phyloP scores from a whole-genome alignment of 805 yeast species.

The Candida coleopterorum region DNA sequence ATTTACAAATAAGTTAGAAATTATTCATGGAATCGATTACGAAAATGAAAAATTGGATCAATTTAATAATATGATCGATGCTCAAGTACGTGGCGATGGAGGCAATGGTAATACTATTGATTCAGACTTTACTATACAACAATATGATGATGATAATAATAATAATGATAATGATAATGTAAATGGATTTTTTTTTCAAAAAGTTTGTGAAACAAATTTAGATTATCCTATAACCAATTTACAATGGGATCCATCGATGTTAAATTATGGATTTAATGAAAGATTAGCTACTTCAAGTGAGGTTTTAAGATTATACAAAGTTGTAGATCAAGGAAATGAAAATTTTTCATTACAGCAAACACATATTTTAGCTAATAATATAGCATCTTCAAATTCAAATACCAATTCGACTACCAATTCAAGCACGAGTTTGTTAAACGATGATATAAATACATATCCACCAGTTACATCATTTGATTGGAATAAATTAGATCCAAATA shows the following conservation, averaged over 20 bases:
- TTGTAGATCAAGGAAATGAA: constrained; percentile 41
- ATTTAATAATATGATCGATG: constrained; percentile 10
- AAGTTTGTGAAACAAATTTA: constrained; percentile 48
- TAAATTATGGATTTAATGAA: constrained; percentile 22
- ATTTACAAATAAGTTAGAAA: constrained; percentile 57
- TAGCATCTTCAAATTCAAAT: constrained; percentile 15
- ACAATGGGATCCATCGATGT: constrained; percentile 65
- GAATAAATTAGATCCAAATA: constrained; percentile 66
- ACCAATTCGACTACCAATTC: constrained; percentile 7
- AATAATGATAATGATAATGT: too few species aligned
- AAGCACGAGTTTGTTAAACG: constrained; percentile 13
- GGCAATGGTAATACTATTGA: background rate
- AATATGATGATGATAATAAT: constrained; percentile 6
- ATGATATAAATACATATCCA: constrained; percentile 54
- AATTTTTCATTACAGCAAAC: constrained; percentile 35
- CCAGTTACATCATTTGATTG: constrained; percentile 95
- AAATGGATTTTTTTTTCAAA: constrained; percentile 39
- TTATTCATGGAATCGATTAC: constrained; percentile 32
- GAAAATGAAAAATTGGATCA: constrained; percentile 16
- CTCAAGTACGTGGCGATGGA: constrained; percentile 2
- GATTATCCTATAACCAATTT: constrained; percentile 68
- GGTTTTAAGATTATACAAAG: constrained; percentile 59
- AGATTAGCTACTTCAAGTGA: constrained; percentile 70
- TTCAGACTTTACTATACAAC: constrained; percentile 1
- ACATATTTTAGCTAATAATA: constrained; percentile 36